phyloP scores from a whole-genome alignment of 202 grass and related monocot species.

The Brachypodium distachyon region DNA sequence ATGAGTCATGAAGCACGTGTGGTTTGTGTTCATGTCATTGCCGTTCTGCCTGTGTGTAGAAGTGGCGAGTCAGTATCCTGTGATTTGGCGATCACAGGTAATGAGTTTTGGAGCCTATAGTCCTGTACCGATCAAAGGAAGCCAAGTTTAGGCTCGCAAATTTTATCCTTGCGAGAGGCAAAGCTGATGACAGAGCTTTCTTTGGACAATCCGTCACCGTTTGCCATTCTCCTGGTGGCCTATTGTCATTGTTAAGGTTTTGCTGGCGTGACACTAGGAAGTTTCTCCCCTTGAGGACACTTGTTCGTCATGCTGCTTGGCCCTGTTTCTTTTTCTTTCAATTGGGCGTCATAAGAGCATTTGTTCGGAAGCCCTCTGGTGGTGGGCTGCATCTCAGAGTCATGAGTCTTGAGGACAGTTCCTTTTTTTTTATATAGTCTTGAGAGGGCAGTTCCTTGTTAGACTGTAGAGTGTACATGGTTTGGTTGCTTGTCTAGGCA shows the following conservation, averaged over 20 bases:
- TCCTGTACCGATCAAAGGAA: background rate
- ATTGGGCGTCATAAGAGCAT: background rate
- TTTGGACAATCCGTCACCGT: constrained; percentile 12
- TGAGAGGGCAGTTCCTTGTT: no score
- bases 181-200: background rate
- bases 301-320: constrained; percentile 11
- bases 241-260: background rate
- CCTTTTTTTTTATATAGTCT: background rate
- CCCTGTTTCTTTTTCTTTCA: background rate
- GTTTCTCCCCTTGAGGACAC: background rate
- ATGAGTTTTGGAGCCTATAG: constrained; percentile 25
- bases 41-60: constrained; percentile 2
- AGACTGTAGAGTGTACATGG: constrained; percentile 31
- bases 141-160: constrained; percentile 23
- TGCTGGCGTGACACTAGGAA: constrained; percentile 1
- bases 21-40: constrained; percentile 11
- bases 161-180: background rate
- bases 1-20: background rate
- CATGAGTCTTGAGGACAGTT: background rate
- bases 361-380: background rate
- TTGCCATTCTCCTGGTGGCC: background rate
- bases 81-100: background rate
- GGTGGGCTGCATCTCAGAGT: background rate
- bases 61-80: constrained; percentile 17
- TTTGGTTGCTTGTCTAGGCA: background rate